Evolutionary conservation across 2,329 filamentous ascomycete species (phyloP).

Genomic region (Penicillium sp.): DNA sequence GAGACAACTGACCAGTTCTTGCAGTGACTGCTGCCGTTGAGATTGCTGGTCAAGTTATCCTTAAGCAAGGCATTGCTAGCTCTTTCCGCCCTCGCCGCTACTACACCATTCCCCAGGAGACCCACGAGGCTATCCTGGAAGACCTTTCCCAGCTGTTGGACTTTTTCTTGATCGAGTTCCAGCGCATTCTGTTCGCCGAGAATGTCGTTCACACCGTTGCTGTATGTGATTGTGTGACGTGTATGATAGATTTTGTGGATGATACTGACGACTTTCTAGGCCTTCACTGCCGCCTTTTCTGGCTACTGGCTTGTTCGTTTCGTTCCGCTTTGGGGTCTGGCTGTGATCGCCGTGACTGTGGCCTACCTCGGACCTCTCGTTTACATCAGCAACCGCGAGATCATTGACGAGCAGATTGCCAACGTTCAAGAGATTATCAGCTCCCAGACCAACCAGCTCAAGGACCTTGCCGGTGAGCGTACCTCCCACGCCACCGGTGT

Average conservation of each 20-base stretch:
- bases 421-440: slow-evolving; percentile 56
- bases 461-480: slow-evolving; percentile 61
- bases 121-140: slow-evolving; percentile 61
- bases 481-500: slow-evolving; percentile 59
- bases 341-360: slow-evolving; percentile 57
- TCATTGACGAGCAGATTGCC: slow-evolving; percentile 62
- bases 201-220: slow-evolving; percentile 62
- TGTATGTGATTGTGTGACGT: slow-evolving; percentile 46
- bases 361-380: slow-evolving; percentile 62
- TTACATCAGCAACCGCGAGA: slow-evolving; percentile 66
- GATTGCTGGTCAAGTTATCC: slow-evolving; percentile 55
- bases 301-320: slow-evolving; percentile 68
- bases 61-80: slow-evolving; percentile 61
- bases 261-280: slow-evolving; percentile 40
- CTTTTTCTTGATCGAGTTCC: slow-evolving; percentile 69
- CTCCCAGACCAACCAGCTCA: slow-evolving; percentile 61
- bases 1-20: slow-evolving; percentile 12
- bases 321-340: slow-evolving; percentile 65
- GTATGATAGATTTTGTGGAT: slow-evolving; percentile 1
- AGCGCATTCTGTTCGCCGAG: slow-evolving; percentile 67
- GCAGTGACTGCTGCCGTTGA: slow-evolving; percentile 60
- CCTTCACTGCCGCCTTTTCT: slow-evolving; percentile 59
- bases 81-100: slow-evolving; percentile 65
- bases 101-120: slow-evolving; percentile 66
- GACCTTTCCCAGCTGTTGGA: slow-evolving; percentile 66